Evolutionary conservation across 2,329 filamentous ascomycete genomes (phyloP), one percentile per base, ranked within the genome.

Genomic region (Didymella arachidicola): DNA sequence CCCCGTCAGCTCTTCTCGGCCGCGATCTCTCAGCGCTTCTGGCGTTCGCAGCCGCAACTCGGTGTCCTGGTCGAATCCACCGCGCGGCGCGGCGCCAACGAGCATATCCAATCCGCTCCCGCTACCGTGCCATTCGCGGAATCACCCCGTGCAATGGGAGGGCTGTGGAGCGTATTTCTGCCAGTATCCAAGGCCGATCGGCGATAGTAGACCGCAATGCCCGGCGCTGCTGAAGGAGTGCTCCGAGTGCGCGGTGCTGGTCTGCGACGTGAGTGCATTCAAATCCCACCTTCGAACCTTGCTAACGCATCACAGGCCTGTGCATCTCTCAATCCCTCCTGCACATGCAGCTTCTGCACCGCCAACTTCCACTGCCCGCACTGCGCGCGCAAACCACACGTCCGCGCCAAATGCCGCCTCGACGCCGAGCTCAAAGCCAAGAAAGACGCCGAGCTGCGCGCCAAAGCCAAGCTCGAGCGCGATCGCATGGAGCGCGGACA

Each of bases 161-260:
- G 78, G 78, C 16, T 79, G 78, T 53, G 78, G 78, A 2, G 72
- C 75, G 2, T 79, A 78, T 61, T 79, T 79, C 54, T 79, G 78
- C 58, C 76, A 77, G 47, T 73, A 71, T 53, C 69, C 73, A 11
- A 62, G 77, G 26, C 74, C 76, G 3, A 70, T 77, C 12, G 77
- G 78, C 25, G 78, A 79, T 49, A 70, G 69, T 30, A 65, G 77
- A 57, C 70, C 70, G 27, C 70, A 74, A 42, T 79, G 77, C 53
- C 74, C 68, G 3, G 75, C 70, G 3, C 58, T 68, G 1, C 53
- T 79, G 11, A 77, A 73, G 48, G 77, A 79, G 49, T 79, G 78
- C 63, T 65, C 66, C 11, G 76, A 73, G 36, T 79, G 78, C 59
- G 65, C 68, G 12, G 78, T 79, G 4, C 63, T 77, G 16, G 77